Evolutionary conservation across 2,329 filamentous ascomycete genomes (phyloP), one percentile per base, ranked within the genome.

Genomic region (Alternaria triticimaculans): DNA sequence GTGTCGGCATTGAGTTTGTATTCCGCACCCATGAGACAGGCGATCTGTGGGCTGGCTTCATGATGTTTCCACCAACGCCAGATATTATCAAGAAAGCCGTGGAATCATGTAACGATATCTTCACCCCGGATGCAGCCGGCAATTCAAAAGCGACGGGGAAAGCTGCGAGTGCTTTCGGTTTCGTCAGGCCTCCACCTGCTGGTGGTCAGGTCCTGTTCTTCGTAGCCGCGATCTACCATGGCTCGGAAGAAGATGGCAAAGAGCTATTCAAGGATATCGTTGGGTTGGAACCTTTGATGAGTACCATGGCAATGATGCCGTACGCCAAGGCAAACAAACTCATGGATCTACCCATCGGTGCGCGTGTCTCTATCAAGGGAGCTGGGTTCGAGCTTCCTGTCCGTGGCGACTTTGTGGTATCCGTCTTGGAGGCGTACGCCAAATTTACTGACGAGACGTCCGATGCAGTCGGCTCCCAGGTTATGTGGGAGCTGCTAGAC

Each of bases 1-100:
- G 86, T 53, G 82, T 88, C 55, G 84, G 87, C 11, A 86, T 84
- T 3, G 55, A 58, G 12, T 64, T 68, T 20, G 57, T 80, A 0
- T 78, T 78, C 45, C 82, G 83, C 70, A 81, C 86, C 55, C 53
- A 66, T 20, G 45, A 65, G 14, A 60, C 66, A 6, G 55, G 55
- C 45, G 37, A 62, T 7, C 18, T 65, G 50, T 71, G 67, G 67
- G 63, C 63, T 15, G 59, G 63, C 33, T 55, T 62, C 21, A 65
- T 62, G 55, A 46, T 65, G 12, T 65, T 56, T 18, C 50, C 59
- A 12, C 63, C 58, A 6, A 45, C 46, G 4, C 55, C 58, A 25
- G 58, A 64, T 8, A 43, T 43, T 2, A 64, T 64, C 55, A 46
- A 44, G 3, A 58, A 51, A 10, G 54, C 51, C 1, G 54, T 64